Conservation (phyloP, 331 rosid genomes). For the Quercus phellos region DNA sequence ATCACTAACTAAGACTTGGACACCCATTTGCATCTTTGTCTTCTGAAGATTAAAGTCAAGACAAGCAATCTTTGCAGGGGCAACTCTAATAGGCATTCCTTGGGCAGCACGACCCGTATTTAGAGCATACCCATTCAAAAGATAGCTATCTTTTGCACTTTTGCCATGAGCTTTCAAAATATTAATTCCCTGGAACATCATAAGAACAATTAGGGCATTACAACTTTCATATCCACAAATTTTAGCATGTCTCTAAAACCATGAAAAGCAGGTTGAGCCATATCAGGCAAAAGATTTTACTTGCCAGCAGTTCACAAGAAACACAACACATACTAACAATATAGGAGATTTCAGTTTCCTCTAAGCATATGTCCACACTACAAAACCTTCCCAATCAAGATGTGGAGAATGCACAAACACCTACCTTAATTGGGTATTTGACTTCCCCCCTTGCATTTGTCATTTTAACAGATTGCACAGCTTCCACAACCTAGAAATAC, state of each 20-base stretch:
- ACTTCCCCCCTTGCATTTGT: constrained; percentile 88
- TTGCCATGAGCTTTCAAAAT: constrained; percentile 96
- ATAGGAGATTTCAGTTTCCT: neutral
- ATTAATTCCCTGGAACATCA: constrained; percentile 65
- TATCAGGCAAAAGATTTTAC: neutral
- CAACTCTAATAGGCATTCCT: constrained; percentile 92
- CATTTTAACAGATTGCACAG: constrained; percentile 90
- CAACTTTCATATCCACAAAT: neutral
- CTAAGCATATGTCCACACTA: neutral
- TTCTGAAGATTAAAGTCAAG: constrained; percentile 98
- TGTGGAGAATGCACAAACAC: constrained; percentile 12
- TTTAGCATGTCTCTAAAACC: neutral
- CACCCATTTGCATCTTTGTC: constrained; percentile 98
- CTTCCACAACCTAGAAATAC: constrained; percentile 73
- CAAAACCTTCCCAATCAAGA: neutral
- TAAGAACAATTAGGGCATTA: neutral
- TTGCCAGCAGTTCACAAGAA: neutral
- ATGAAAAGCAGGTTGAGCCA: neutral
- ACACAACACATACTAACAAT: neutral
- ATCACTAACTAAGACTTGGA: constrained; percentile 83
- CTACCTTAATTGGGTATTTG: constrained; percentile 92
- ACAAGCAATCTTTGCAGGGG: constrained; percentile 94
- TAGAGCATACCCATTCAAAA: constrained; percentile 91
- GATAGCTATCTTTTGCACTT: constrained; percentile 89
- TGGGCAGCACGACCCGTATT: constrained; percentile 96